Evolutionary conservation across 805 yeast genomes (phyloP), one percentile per base, ranked within the genome.

Genomic region (Nakazawaea pomicola): DNA sequence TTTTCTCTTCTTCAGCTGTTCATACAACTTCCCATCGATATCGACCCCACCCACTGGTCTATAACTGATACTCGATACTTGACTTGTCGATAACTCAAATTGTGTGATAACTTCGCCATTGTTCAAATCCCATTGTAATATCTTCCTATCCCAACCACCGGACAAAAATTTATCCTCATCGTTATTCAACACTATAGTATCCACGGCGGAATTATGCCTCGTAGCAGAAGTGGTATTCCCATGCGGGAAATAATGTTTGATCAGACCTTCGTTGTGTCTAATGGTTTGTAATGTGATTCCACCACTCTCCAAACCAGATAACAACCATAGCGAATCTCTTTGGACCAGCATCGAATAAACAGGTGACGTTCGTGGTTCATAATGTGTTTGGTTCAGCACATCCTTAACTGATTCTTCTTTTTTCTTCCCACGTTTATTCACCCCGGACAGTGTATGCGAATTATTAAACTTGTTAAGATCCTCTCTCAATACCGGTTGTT

Each of bases 281-380:
- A 87, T 76, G 1, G 95, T 79, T 58, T 89, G 95, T 44, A 93
- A 57, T 1, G 88, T 71, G 24, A 93, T 86, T 1, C 96, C 97
- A 20, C 99, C 99, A 24, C 78, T 72, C 30, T 74, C 68, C 17
- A 89, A 69, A 0, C 99, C 99, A 27, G 91, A 73, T 14, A 90
- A 57, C 33, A 93, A 65, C 93, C 96, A 93, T 31, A 79, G 65
- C 4, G 93, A 86, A 51, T 85, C 86, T 17, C 78, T 69, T 51
- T 93, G 95, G 1, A 77, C 95, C 11, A 85, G 96, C 49, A 93
- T 57, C 0, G 97, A 76, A 57, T 87, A 85, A 0, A 90, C 97
- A 0, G 98, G 96, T 15, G 91, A 85, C 8, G 80, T 62, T 37
- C 69, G 64, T 4, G 90, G 89, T 44, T 74, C 80, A 53, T 69